Evolutionary conservation across 331 rosid genomes (phyloP).

Genomic region (Prunus yedoensis): DNA sequence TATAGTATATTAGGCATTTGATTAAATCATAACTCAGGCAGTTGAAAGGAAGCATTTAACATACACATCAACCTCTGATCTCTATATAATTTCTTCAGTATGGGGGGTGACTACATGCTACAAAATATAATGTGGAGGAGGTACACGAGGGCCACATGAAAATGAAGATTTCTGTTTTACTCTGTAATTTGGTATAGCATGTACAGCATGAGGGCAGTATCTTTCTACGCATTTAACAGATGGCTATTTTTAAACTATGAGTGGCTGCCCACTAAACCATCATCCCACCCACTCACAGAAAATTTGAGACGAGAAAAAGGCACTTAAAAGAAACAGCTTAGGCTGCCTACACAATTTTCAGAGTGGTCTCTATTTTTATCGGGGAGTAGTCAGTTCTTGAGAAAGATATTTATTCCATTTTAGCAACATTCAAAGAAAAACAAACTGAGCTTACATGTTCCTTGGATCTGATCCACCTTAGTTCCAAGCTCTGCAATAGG

Average conservation of each 20-base stretch:
- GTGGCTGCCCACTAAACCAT: background rate
- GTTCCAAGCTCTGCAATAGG: conserved; percentile 59
- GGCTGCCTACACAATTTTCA: background rate
- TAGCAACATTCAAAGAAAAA: background rate
- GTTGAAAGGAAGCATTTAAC: conserved; percentile 24
- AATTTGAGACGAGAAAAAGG: background rate
- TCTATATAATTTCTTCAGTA: conserved; percentile 12
- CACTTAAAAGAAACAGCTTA: background rate
- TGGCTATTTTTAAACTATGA: background rate
- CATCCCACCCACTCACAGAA: conserved; percentile 1
- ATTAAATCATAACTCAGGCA: conserved; percentile 23
- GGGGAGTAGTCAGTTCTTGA: background rate
- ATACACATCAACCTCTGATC: conserved; percentile 5
- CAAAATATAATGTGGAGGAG: conserved; percentile 15
- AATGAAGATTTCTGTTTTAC: conserved; percentile 14
- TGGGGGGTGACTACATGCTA: conserved; percentile 1
- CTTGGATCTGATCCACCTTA: conserved; percentile 70
- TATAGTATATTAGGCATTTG: conserved; percentile 11
- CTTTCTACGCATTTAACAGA: background rate
- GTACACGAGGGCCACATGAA: conserved; percentile 17
- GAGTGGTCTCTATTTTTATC: background rate
- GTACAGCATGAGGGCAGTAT: conserved; percentile 4
- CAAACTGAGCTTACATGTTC: conserved; percentile 63
- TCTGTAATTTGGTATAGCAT: conserved; percentile 7
- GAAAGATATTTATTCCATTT: background rate